phyloP scores from a whole-genome alignment of 2,329 filamentous ascomycete species.

The Trichoderma lentiforme region DNA sequence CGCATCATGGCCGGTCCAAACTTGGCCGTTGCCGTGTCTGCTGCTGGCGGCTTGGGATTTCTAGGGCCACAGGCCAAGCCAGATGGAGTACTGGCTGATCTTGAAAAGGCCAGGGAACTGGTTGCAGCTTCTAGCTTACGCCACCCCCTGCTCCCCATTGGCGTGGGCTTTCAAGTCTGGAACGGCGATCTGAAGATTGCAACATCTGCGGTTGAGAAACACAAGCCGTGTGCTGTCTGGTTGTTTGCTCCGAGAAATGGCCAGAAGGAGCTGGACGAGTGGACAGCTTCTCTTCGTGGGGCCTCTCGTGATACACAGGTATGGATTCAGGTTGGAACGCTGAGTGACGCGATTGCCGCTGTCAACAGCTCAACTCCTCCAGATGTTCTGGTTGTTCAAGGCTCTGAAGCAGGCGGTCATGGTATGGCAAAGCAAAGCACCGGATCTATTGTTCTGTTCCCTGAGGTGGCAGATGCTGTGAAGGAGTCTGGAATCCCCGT shows the following conservation, averaged over 20 bases:
- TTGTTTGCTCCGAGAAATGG: slow-evolving; percentile 43
- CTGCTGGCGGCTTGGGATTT: slow-evolving; percentile 65
- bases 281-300: slow-evolving; percentile 43
- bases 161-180: slow-evolving; percentile 47
- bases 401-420: slow-evolving; percentile 53
- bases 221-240: slow-evolving; percentile 42
- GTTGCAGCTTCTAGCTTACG: slow-evolving; percentile 21
- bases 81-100: slow-evolving; percentile 29
- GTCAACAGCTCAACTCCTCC: slow-evolving; percentile 35
- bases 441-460: slow-evolving; percentile 47
- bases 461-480: slow-evolving; percentile 46
- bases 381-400: slow-evolving; percentile 52
- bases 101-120: slow-evolving; percentile 29
- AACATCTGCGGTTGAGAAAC: slow-evolving; percentile 28
- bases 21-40: slow-evolving; percentile 62
- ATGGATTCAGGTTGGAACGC: slow-evolving; percentile 52
- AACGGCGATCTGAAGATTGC: slow-evolving; percentile 38
- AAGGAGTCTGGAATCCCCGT: slow-evolving; percentile 37
- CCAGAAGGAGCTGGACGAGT: slow-evolving; percentile 38
- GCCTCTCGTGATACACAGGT: slow-evolving; percentile 42
- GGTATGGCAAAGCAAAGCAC: slow-evolving; percentile 43
- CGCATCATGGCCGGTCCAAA: slow-evolving; percentile 54
- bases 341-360: slow-evolving; percentile 45
- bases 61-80: slow-evolving; percentile 40
- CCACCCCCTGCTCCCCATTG: slow-evolving; percentile 34